phyloP scores from a whole-genome alignment of 495 filamentous ascomycete genomes.

The Talaromyces stipitatus region DNA sequence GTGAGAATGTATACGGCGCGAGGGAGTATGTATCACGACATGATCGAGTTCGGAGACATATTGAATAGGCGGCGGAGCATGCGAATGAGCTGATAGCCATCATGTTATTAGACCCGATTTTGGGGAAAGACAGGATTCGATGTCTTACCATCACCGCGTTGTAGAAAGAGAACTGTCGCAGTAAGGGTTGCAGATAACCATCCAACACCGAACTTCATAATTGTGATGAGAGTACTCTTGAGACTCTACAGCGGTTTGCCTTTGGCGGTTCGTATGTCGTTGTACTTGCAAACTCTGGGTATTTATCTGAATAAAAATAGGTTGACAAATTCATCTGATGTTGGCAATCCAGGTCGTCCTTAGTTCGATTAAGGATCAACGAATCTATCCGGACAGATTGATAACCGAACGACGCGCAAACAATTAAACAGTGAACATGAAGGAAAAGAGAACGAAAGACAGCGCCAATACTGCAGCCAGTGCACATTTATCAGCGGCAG shows the following conservation, averaged over 20 bases:
- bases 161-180: neutral
- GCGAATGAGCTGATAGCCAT: slow-evolving; percentile 51
- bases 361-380: too few species aligned
- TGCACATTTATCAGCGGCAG: too few species aligned
- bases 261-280: neutral
- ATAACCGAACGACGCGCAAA: neutral
- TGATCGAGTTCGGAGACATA: slow-evolving; percentile 68
- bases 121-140: neutral
- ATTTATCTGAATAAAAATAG: neutral
- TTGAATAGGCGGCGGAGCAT: slow-evolving; percentile 65
- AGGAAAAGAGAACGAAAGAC: neutral
- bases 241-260: neutral
- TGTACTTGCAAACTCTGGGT: neutral
- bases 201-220: neutral
- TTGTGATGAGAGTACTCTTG: neutral
- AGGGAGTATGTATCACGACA: slow-evolving; percentile 67
- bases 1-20: slow-evolving; percentile 68
- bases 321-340: neutral
- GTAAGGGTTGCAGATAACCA: slow-evolving; percentile 2
- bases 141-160: slow-evolving; percentile 1
- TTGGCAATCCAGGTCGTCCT: neutral
- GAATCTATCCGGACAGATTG: neutral
- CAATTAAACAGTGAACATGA: too few species aligned
- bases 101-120: neutral
- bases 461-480: neutral